These are phyloP conservation scores for Pseudogymnoascus sp. DNA, from an alignment of 2,329 filamentous ascomycete genomes.

Conservation along the genomic window DNA sequence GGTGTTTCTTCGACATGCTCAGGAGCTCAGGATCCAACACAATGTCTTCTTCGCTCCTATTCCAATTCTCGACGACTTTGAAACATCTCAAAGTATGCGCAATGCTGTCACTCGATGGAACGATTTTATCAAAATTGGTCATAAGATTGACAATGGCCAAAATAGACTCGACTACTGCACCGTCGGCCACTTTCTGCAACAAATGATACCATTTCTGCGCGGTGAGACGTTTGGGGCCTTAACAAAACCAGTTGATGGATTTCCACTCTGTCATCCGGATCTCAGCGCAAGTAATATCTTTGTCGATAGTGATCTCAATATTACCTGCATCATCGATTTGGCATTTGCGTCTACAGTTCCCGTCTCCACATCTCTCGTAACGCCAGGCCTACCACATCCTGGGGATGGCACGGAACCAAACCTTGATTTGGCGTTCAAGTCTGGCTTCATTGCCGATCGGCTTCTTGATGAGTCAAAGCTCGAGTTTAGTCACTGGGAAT, in stretches of 20 bases:
- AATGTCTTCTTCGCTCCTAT: conserved; percentile 27
- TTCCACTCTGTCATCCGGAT: conserved; percentile 23
- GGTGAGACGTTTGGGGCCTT: neutral
- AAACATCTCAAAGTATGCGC: conserved; percentile 18
- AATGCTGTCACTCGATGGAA: conserved; percentile 15
- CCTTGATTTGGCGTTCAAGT: conserved; percentile 12
- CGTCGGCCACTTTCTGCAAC: conserved; percentile 19
- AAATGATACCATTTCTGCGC: conserved; percentile 23
- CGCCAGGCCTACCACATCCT: conserved; percentile 14
- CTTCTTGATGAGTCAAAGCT: conserved; percentile 10
- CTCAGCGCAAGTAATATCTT: conserved; percentile 25
- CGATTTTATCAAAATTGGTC: conserved; percentile 18
- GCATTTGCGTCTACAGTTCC: conserved; percentile 24
- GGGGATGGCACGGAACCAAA: conserved; percentile 12
- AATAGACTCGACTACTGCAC: conserved; percentile 23
- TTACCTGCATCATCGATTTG: conserved; percentile 28
- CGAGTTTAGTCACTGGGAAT: conserved; percentile 11
- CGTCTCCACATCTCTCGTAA: conserved; percentile 20
- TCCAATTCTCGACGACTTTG: conserved; percentile 22
- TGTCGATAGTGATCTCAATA: conserved; percentile 26
- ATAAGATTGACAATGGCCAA: conserved; percentile 23
- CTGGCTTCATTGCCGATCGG: conserved; percentile 10
- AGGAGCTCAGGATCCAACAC: conserved; percentile 24
- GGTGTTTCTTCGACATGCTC: conserved; percentile 20
- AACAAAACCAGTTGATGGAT: conserved; percentile 12